phyloP scores from a whole-genome alignment of 83 land plant species.

The Diphasiastrum complanatum region DNA sequence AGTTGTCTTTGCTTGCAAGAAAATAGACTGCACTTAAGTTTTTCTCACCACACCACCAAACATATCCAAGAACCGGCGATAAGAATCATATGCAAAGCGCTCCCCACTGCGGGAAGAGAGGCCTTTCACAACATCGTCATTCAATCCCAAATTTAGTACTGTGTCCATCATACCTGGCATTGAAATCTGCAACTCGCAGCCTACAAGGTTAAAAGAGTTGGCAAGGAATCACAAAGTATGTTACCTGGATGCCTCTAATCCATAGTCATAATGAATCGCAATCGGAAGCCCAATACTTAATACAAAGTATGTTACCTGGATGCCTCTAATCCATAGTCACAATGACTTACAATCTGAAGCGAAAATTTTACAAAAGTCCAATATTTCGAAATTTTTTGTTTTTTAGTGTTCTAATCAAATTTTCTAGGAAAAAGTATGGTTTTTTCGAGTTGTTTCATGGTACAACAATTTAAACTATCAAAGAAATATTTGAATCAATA shows the following conservation, averaged over 20 bases:
- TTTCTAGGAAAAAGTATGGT: too few species aligned
- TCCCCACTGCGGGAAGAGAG: conserved; percentile 85
- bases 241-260: not conserved
- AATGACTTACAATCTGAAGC: not conserved
- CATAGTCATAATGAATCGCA: not conserved
- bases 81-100: conserved; percentile 96
- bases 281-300: not conserved
- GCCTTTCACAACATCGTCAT: conserved; percentile 85
- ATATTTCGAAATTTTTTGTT: too few species aligned
- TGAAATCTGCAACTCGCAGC: conserved; percentile 51
- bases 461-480: too few species aligned
- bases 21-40: not conserved
- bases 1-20: not conserved
- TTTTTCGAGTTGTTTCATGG: not conserved
- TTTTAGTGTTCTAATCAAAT: too few species aligned
- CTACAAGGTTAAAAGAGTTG: not conserved
- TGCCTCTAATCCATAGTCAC: too few species aligned
- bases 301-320: too few species aligned
- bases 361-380: too few species aligned
- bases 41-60: conserved; percentile 90
- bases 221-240: not conserved
- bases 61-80: conserved; percentile 94
- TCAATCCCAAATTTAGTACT: conserved; percentile 91
- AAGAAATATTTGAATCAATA: too few species aligned
- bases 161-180: conserved; percentile 99